Conservation (phyloP, 331 rosid species). For the Pyracantha coccinea region DNA sequence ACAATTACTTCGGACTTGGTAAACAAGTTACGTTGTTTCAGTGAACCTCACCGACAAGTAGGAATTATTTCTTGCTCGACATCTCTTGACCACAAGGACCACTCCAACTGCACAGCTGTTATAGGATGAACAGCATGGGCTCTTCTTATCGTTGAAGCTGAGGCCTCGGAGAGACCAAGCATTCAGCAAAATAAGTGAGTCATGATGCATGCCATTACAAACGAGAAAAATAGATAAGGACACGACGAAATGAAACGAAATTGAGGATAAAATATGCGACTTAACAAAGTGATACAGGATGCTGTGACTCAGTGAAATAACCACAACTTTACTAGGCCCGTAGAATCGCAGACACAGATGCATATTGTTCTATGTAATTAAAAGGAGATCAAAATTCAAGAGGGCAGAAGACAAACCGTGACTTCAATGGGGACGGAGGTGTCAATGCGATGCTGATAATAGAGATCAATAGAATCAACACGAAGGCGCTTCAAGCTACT, state of each 20-base stretch:
- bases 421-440: slow-evolving; percentile 57
- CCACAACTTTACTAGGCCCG: no score
- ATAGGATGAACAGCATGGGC: slow-evolving; percentile 29
- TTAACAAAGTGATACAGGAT: not conserved
- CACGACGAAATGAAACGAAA: no score
- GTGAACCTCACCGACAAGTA: slow-evolving; percentile 11
- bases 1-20: not conserved
- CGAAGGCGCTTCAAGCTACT: slow-evolving; percentile 52
- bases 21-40: not conserved
- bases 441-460: slow-evolving; percentile 61
- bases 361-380: not conserved
- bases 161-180: slow-evolving; percentile 27
- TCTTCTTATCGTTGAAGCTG: slow-evolving; percentile 28
- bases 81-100: slow-evolving; percentile 32
- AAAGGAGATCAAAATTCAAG: not conserved
- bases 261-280: not conserved
- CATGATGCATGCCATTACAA: not conserved
- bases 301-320: no score
- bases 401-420: slow-evolving; percentile 35
- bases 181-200: not conserved
- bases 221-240: no score
- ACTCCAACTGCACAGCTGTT: slow-evolving; percentile 26
- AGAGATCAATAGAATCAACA: slow-evolving; percentile 50
- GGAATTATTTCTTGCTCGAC: slow-evolving; percentile 23
- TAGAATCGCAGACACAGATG: not conserved